Evolutionary conservation across 768 basidiomycete species (phyloP).

Genomic region (Phylloporus scabripes): DNA sequence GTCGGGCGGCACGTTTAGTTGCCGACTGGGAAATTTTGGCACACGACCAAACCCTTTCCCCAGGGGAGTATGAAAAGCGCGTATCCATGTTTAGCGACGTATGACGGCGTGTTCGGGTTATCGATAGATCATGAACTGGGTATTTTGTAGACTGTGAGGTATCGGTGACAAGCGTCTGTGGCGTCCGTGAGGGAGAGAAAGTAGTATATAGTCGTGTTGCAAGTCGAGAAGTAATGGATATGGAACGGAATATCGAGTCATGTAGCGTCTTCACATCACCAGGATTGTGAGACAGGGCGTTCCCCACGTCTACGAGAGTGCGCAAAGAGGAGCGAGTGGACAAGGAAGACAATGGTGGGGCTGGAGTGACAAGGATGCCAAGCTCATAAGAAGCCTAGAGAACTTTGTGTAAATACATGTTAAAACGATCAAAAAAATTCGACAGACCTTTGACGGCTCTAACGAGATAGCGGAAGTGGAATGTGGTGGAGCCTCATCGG

Average conservation of each 20-base stretch:
- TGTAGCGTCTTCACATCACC: constrained; percentile 18
- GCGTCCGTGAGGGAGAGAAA: constrained; percentile 1
- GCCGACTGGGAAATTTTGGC: constrained; percentile 28
- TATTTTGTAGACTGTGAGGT: constrained; percentile 8
- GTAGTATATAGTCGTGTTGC: constrained; percentile 8
- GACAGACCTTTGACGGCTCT: constrained; percentile 17
- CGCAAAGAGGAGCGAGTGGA: constrained; percentile 21
- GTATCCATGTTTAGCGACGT: constrained; percentile 6
- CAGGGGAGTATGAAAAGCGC: constrained; percentile 3
- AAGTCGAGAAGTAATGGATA: constrained; percentile 17
- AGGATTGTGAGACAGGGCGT: not conserved
- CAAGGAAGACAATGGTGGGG: constrained; percentile 3
- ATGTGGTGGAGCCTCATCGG: constrained; percentile 4
- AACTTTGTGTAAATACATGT: not conserved
- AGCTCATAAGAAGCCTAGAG: constrained; percentile 21
- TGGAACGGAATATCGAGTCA: constrained; percentile 17
- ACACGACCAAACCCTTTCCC: constrained; percentile 25
- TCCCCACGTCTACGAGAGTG: constrained; percentile 21
- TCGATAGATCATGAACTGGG: constrained; percentile 5
- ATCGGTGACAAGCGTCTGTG: constrained; percentile 5
- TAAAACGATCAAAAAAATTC: not conserved
- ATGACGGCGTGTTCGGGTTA: constrained; percentile 9
- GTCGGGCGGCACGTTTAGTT: constrained; percentile 24
- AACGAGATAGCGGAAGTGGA: constrained; percentile 5
- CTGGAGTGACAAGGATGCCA: constrained; percentile 10